These are phyloP conservation scores for Casuarina cunninghamiana DNA, from an alignment of 306 rosid genomes.

Conservation along the genomic window DNA sequence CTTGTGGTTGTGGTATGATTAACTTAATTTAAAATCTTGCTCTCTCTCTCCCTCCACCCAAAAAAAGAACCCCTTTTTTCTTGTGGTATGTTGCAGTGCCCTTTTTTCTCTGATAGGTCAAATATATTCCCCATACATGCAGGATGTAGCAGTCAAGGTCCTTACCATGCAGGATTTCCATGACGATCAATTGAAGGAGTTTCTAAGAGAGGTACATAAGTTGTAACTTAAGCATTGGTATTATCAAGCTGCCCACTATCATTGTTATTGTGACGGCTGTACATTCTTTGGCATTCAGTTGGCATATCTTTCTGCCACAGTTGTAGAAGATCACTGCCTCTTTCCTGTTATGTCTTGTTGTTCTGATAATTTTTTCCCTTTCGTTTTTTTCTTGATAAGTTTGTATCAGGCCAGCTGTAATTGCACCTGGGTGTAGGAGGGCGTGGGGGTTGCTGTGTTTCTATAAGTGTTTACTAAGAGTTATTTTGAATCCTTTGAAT, in stretches of 20 bases:
- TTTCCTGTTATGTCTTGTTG: neutral
- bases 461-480: neutral
- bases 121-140: conserved; percentile 24
- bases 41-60: neutral
- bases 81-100: neutral
- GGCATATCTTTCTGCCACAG: neutral
- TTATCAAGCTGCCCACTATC: neutral
- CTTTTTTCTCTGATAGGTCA: neutral
- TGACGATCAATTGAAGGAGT: conserved; percentile 87
- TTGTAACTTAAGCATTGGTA: neutral
- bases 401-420: neutral
- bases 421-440: neutral
- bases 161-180: conserved; percentile 77
- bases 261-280: neutral
- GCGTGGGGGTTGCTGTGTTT: neutral
- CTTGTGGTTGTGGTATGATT: neutral
- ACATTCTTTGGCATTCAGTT: neutral
- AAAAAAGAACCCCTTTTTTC: neutral
- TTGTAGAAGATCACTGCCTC: neutral
- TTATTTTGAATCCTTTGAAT: neutral
- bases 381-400: neutral
- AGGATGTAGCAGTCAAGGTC: conserved; percentile 99
- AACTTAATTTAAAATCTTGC: neutral
- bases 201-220: conserved; percentile 76
- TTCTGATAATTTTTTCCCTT: neutral